Evolutionary conservation across 2,329 filamentous ascomycete genomes (phyloP).

Genomic region (Didymella pomorum): DNA sequence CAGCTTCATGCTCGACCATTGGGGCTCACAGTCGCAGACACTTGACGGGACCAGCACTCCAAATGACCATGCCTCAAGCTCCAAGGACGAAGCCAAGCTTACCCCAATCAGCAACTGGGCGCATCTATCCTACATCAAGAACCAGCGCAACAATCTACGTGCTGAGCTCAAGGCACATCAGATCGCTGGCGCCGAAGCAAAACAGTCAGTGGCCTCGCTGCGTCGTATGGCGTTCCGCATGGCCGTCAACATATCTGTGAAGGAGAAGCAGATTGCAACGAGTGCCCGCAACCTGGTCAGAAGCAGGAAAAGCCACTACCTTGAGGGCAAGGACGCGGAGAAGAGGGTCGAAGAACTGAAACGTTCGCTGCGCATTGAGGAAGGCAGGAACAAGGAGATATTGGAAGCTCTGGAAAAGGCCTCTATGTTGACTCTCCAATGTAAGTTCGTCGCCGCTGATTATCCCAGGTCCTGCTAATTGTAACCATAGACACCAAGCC

Average conservation of each 20-base stretch:
- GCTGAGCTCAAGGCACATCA: conserved; percentile 46
- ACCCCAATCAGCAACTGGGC: conserved; percentile 48
- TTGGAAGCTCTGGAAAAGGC: conserved; percentile 48
- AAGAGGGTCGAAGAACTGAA: conserved; percentile 46
- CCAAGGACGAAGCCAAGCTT: conserved; percentile 34
- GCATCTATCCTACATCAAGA: conserved; percentile 48
- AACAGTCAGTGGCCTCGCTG: conserved; percentile 46
- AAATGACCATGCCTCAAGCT: conserved; percentile 18
- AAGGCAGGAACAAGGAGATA: conserved; percentile 49
- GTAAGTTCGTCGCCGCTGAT: conserved; percentile 26
- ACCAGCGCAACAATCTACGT: conserved; percentile 44
- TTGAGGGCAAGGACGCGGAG: conserved; percentile 43
- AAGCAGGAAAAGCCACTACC: conserved; percentile 43
- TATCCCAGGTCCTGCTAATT: conserved; percentile 14
- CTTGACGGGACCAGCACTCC: conserved; percentile 19
- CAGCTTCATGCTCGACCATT: conserved; percentile 47
- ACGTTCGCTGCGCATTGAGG: conserved; percentile 43
- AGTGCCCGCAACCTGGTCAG: conserved; percentile 44
- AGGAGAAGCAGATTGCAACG: conserved; percentile 49
- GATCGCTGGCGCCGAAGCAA: conserved; percentile 45
- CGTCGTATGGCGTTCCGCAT: conserved; percentile 50
- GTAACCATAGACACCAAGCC: conserved; percentile 35
- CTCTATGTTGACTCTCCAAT: conserved; percentile 50
- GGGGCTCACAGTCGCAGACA: conserved; percentile 29
- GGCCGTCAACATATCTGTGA: conserved; percentile 51